phyloP scores from a whole-genome alignment of 202 grass and related monocot species.

The Setaria viridis region DNA sequence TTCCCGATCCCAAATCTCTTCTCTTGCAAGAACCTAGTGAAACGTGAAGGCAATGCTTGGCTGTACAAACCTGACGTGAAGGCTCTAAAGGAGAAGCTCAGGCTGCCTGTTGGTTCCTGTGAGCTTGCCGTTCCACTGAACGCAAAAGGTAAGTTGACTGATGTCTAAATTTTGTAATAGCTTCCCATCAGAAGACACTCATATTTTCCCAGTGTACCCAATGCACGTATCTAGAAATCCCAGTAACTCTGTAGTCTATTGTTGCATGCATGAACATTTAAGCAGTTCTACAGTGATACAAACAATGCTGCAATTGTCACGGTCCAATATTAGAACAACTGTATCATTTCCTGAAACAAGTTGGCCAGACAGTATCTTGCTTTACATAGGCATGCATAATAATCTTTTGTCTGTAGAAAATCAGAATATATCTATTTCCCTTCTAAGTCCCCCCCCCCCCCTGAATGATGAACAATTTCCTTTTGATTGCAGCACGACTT shows the following conservation, averaged over 20 bases:
- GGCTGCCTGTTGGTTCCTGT: slow-evolving; percentile 82
- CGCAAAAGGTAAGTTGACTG: slow-evolving; percentile 66
- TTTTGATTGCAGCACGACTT: slow-evolving; percentile 66
- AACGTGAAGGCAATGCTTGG: slow-evolving; percentile 84
- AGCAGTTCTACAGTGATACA: neutral
- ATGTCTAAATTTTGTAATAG: slow-evolving; percentile 14
- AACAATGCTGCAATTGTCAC: neutral
- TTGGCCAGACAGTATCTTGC: neutral
- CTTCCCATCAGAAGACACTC: neutral
- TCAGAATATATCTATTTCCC: neutral
- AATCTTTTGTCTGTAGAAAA: neutral
- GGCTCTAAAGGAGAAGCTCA: slow-evolving; percentile 76
- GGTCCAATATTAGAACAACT: neutral
- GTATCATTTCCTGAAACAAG: neutral
- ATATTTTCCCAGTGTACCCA: neutral
- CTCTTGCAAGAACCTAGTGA: slow-evolving; percentile 75
- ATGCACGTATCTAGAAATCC: neutral
- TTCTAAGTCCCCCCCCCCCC: neutral
- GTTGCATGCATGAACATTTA: neutral
- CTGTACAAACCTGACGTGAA: slow-evolving; percentile 74
- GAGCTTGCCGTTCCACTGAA: slow-evolving; percentile 90
- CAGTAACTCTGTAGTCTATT: neutral
- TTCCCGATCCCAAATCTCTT: slow-evolving; percentile 92
- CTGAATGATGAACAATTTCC: neutral
- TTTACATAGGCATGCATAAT: neutral